These are phyloP conservation scores for Ephemerocybe angulata DNA, from an alignment of 768 basidiomycete genomes.

Conservation along the genomic window DNA sequence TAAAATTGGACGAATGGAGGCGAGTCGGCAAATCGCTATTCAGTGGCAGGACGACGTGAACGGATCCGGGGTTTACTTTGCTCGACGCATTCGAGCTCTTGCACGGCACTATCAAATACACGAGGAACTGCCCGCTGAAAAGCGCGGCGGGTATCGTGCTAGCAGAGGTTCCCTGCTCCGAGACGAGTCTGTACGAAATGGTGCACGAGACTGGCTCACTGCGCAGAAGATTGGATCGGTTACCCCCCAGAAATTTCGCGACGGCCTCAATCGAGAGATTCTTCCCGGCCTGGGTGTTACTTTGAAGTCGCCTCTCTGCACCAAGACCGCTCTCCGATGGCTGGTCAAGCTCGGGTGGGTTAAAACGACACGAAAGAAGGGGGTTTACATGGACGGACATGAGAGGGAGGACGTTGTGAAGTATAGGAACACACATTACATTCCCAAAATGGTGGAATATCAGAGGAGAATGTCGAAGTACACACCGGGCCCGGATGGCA, in stretches of 20 bases:
- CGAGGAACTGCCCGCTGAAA: slow-evolving; percentile 26
- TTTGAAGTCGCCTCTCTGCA: slow-evolving; percentile 20
- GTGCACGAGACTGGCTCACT: slow-evolving; percentile 32
- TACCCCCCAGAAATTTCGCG: slow-evolving; percentile 22
- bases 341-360: slow-evolving; percentile 31
- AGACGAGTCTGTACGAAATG: slow-evolving; percentile 23
- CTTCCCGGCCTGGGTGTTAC: slow-evolving; percentile 29
- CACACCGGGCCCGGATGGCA: slow-evolving; percentile 8
- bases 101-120: slow-evolving; percentile 33
- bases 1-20: slow-evolving; percentile 20
- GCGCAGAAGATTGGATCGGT: slow-evolving; percentile 27
- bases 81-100: slow-evolving; percentile 21
- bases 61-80: slow-evolving; percentile 21
- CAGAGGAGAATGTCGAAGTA: slow-evolving; percentile 15
- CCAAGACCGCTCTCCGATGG: slow-evolving; percentile 35
- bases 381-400: slow-evolving; percentile 25
- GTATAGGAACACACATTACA: slow-evolving; percentile 27
- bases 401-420: slow-evolving; percentile 33
- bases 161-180: slow-evolving; percentile 15
- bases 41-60: slow-evolving; percentile 28
- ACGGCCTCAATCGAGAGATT: slow-evolving; percentile 25
- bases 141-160: slow-evolving; percentile 18
- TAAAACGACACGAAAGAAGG: slow-evolving; percentile 24
- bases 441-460: slow-evolving; percentile 23
- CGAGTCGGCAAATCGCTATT: slow-evolving; percentile 31